These are phyloP conservation scores for Fraxinus angustifolia DNA, from an alignment of 305 asterid species.

Conservation along the genomic window DNA sequence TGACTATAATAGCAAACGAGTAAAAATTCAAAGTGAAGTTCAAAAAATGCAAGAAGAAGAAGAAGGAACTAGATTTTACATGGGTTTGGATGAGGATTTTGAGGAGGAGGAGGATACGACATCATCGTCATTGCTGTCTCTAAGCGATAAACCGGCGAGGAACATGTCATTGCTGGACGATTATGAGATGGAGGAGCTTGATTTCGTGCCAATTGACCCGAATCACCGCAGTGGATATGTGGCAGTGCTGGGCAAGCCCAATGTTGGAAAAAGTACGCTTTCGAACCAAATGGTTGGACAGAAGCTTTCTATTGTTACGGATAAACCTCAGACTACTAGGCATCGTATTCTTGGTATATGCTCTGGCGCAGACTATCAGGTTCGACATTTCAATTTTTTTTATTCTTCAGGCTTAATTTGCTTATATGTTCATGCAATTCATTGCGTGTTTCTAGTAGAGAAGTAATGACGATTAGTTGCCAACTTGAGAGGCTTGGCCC, in stretches of 20 bases:
- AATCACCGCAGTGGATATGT: slow-evolving; percentile 92
- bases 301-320: slow-evolving; percentile 88
- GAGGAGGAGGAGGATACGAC: slow-evolving; percentile 35
- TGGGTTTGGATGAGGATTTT: slow-evolving; percentile 27
- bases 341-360: slow-evolving; percentile 93
- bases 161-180: slow-evolving; percentile 70
- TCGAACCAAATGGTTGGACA: slow-evolving; percentile 94
- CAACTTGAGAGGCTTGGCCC: background rate
- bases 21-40: slow-evolving; percentile 14
- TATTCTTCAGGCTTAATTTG: background rate
- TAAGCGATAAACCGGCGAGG: slow-evolving; percentile 81
- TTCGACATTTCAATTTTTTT: slow-evolving; percentile 22
- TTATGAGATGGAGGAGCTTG: slow-evolving; percentile 92
- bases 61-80: slow-evolving; percentile 16
- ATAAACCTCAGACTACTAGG: slow-evolving; percentile 96
- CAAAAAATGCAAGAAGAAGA: slow-evolving; percentile 24
- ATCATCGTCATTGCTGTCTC: slow-evolving; percentile 51
- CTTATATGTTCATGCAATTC: background rate
- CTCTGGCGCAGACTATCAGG: slow-evolving; percentile 84
- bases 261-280: slow-evolving; percentile 93
- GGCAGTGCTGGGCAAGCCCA: slow-evolving; percentile 91
- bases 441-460: background rate
- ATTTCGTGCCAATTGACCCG: slow-evolving; percentile 45
- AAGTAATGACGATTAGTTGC: background rate
- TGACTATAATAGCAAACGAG: background rate